phyloP scores from a whole-genome alignment of 768 basidiomycete genomes.

The Rhizopogon vulgaris region DNA sequence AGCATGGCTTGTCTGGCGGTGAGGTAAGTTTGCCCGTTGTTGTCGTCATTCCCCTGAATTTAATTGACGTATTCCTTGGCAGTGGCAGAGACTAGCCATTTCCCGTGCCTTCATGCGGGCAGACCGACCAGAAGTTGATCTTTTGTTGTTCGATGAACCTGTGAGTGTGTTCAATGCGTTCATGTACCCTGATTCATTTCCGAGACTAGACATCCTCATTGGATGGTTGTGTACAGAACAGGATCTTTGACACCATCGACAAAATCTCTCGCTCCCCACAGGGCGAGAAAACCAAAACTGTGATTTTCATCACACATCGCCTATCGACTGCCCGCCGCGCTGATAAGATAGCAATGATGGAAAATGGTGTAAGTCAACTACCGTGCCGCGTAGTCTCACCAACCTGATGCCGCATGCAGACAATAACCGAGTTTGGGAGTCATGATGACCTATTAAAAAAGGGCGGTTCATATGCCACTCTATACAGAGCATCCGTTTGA shows the following conservation, averaged over 20 bases:
- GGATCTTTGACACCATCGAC: constrained; percentile 72
- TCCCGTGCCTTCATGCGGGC: constrained; percentile 86
- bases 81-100: constrained; percentile 88
- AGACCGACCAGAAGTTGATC: constrained; percentile 64
- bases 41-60: constrained; percentile 4
- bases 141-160: constrained; percentile 83
- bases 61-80: constrained; percentile 12
- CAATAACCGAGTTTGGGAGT: constrained; percentile 70
- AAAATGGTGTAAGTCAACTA: constrained; percentile 46
- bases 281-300: constrained; percentile 59
- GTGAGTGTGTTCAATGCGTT: constrained; percentile 32
- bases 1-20: constrained; percentile 77
- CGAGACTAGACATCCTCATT: constrained; percentile 63
- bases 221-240: constrained; percentile 74
- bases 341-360: constrained; percentile 86
- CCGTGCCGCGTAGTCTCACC: constrained; percentile 5
- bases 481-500: constrained; percentile 66
- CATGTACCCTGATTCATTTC: neutral
- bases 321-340: constrained; percentile 76
- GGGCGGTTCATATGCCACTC: constrained; percentile 59
- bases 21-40: constrained; percentile 47
- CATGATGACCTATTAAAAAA: constrained; percentile 58
- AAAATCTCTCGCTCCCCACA: constrained; percentile 51
- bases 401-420: constrained; percentile 34
- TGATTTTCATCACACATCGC: constrained; percentile 81